phyloP scores from a whole-genome alignment of 1,284 basidiomycete genomes.

The Leccinum pachyderme region DNA sequence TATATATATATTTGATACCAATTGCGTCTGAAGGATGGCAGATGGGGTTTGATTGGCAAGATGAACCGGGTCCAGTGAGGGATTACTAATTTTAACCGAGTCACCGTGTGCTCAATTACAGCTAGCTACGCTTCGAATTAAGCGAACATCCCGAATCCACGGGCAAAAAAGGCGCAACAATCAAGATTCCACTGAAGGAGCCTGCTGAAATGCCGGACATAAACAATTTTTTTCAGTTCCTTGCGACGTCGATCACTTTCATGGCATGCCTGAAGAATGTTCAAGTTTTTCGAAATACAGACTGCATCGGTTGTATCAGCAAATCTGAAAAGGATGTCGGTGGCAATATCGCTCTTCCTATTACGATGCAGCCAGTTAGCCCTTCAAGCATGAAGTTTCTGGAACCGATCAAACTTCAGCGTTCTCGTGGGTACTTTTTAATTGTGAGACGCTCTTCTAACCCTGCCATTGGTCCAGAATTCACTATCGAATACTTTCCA shows the following conservation, averaged over 20 bases:
- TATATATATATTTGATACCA: no score
- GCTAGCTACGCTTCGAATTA: constrained; percentile 37
- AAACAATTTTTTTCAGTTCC: constrained; percentile 84
- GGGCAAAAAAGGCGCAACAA: constrained; percentile 67
- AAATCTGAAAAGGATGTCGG: constrained; percentile 49
- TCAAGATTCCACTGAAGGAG: constrained; percentile 86
- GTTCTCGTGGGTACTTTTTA: neutral
- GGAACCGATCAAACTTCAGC: neutral
- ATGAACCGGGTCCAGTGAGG: neutral
- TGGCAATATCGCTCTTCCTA: constrained; percentile 53
- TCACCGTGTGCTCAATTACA: neutral
- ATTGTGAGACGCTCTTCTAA: neutral
- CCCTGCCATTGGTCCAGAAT: neutral
- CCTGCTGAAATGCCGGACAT: constrained; percentile 74
- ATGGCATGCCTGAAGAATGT: constrained; percentile 79
- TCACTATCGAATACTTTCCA: neutral
- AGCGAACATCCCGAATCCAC: constrained; percentile 48
- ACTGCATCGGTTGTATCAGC: constrained; percentile 66
- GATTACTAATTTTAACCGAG: no score
- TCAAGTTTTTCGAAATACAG: constrained; percentile 74
- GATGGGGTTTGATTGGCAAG: neutral
- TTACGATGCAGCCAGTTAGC: constrained; percentile 43
- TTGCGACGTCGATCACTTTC: constrained; percentile 91
- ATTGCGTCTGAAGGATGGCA: neutral
- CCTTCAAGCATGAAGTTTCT: constrained; percentile 54